Base-by-base conservation (phyloP, 2,329 filamentous ascomycete genomes). In the Esteya vermicola region DNA sequence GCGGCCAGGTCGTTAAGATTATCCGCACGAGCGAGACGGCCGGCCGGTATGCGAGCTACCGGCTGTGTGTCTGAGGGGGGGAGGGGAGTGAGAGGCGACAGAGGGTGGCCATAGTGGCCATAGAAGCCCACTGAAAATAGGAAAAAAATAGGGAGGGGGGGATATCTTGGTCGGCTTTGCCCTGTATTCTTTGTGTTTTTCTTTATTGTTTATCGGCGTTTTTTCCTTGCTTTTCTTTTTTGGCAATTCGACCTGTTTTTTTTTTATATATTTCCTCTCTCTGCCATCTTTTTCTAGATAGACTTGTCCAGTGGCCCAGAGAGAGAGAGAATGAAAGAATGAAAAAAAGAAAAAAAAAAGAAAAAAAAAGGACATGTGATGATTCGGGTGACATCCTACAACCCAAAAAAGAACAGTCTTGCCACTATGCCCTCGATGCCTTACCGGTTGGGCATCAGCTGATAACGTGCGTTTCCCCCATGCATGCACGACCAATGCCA, bases 1-100 rank as follows among this genome's bases (percentile, higher is more conserved):
- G 88, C 56, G 86, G 88, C 4, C 84, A 95, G 62, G 88, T 98
- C 4, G 91, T 98, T 54, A 98, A 98, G 75, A 98, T 98, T 53
- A 95, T 98, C 53, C 72, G 91, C 49, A 88, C 81, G 59, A 88
- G 81, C 55, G 91, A 96, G 69, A 98, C 91, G 41, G 91, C 91
- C 13, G 91, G 91, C 45, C 73, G 91, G 39, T 98, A 98, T 63
- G 91, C 91, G 36, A 94, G 85, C 73, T 98, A 98, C 63, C 70
- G 89, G 52, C 55, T 79, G 41, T 78, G 74, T 49, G 75, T 79
- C 50, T 80, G 60, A 62, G 9, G 13, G 7, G 4, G 28, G n/a
- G 23, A 3, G 28, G 30, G 27, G 28, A 25, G 27, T 14, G 14
- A 34, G 19, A 31, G 13, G 26, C 25, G 16, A 18, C 19, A n/a